Percentiles rank a stretch among this genome's conserved stretches.
These are phyloP conservation scores for Daldinia childiae DNA, from an alignment of 495 filamentous ascomycete species.

Conservation along the genomic window DNA sequence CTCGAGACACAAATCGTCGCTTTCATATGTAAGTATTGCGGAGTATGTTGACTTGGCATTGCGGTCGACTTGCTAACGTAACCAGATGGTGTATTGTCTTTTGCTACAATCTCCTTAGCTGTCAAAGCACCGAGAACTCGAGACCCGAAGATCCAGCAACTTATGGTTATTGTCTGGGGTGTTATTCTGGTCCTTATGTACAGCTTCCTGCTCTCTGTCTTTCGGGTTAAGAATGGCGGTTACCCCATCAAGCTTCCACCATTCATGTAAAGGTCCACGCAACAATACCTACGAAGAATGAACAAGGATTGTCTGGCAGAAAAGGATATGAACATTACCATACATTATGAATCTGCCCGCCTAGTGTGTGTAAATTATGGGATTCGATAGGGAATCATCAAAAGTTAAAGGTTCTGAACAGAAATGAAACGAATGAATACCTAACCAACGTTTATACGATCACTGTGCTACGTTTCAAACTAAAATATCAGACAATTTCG, in stretches of 20 bases:
- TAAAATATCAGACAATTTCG: background rate
- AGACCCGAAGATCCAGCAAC: conserved; percentile 78
- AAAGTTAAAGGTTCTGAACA: background rate
- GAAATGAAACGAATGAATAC: conserved; percentile 4
- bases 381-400: background rate
- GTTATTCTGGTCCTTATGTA: conserved; percentile 82
- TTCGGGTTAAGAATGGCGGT: conserved; percentile 92
- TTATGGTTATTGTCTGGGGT: conserved; percentile 85
- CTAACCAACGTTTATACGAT: background rate
- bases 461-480: background rate
- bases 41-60: background rate
- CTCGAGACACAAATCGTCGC: conserved; percentile 96
- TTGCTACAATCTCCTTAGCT: conserved; percentile 87
- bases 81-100: conserved; percentile 89
- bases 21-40: conserved; percentile 81
- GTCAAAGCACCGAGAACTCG: conserved; percentile 89
- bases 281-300: background rate
- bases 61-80: conserved; percentile 36
- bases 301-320: background rate
- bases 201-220: conserved; percentile 92
- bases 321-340: background rate
- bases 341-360: background rate
- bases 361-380: conserved; percentile 2
- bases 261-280: conserved; percentile 63
- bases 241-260: conserved; percentile 96